Evolutionary conservation across 768 basidiomycete species (phyloP).

Genomic region (Suillus weaverae): DNA sequence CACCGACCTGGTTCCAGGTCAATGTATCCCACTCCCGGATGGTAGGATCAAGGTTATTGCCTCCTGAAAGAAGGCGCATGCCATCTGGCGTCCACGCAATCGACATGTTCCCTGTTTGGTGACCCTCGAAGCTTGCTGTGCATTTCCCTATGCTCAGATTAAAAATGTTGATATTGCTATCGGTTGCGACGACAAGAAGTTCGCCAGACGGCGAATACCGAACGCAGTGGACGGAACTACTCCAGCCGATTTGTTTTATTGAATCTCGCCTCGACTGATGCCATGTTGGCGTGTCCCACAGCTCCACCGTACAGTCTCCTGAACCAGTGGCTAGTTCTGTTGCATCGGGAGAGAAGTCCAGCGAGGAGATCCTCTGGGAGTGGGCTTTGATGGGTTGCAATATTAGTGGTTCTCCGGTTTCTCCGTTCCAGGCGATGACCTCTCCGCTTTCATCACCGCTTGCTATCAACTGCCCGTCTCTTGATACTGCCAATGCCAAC

Average conservation of each 20-base stretch:
- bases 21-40: not conserved
- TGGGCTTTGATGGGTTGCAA: not conserved
- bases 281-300: not conserved
- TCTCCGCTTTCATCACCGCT: not conserved
- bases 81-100: not conserved
- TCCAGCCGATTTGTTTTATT: not conserved
- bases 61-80: not conserved
- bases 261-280: too few relatives aligned
- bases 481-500: not conserved
- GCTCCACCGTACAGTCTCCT: not conserved
- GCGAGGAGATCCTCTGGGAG: not conserved
- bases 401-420: not conserved
- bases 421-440: not conserved
- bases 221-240: not conserved
- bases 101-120: not conserved
- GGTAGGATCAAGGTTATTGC: not conserved
- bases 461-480: not conserved
- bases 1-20: not conserved
- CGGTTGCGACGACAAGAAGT: not conserved
- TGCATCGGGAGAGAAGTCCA: not conserved
- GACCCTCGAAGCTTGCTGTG: not conserved
- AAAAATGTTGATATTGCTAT: not conserved
- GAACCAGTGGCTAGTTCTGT: not conserved
- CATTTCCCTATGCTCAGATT: not conserved
- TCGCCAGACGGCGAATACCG: not conserved